A percentile compares a stretch with the other conserved stretches of the same genome.
phyloP scores from a whole-genome alignment of 2,329 filamentous ascomycete species.

The Exophiala bonariae region DNA sequence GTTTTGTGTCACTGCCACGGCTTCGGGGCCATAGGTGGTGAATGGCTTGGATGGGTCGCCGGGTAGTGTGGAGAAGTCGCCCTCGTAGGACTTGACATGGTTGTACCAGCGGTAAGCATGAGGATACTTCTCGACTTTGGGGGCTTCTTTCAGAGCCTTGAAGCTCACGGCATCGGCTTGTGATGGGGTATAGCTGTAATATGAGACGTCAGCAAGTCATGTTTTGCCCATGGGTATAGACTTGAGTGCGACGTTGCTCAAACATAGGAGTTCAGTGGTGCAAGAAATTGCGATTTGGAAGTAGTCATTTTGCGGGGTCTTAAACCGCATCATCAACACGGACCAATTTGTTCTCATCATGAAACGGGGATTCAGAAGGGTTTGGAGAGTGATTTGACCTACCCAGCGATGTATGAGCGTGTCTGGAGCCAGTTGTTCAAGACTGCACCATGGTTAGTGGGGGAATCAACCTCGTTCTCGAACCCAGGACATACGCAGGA shows the following conservation, averaged over 20 bases:
- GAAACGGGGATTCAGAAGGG: constrained; percentile 32
- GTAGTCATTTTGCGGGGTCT: constrained; percentile 84
- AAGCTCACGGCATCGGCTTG: constrained; percentile 96
- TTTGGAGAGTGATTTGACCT: constrained; percentile 47
- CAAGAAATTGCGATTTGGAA: constrained; percentile 69
- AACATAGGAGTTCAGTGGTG: constrained; percentile 64
- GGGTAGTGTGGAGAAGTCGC: constrained; percentile 85
- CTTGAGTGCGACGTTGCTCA: constrained; percentile 23
- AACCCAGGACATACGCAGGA: constrained; percentile 52
- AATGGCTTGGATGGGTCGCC: constrained; percentile 88
- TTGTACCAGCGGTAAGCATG: constrained; percentile 98
- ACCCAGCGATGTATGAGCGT: constrained; percentile 81
- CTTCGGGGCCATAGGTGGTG: constrained; percentile 89
- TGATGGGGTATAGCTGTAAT: constrained; percentile 63
- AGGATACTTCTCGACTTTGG: constrained; percentile 84
- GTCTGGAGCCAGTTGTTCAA: constrained; percentile 73
- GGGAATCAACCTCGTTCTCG: too few species aligned
- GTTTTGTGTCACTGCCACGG: constrained; percentile 74
- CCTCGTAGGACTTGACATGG: constrained; percentile 91
- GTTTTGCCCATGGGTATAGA: constrained; percentile 5
- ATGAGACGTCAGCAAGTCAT: constrained; percentile 13
- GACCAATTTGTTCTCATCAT: constrained; percentile 89
- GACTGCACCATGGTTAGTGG: constrained; percentile 45
- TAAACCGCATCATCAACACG: constrained; percentile 94
- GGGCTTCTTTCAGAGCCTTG: constrained; percentile 79